phyloP scores from a whole-genome alignment of 2,329 filamentous ascomycete species.

The Fusarium foetens region DNA sequence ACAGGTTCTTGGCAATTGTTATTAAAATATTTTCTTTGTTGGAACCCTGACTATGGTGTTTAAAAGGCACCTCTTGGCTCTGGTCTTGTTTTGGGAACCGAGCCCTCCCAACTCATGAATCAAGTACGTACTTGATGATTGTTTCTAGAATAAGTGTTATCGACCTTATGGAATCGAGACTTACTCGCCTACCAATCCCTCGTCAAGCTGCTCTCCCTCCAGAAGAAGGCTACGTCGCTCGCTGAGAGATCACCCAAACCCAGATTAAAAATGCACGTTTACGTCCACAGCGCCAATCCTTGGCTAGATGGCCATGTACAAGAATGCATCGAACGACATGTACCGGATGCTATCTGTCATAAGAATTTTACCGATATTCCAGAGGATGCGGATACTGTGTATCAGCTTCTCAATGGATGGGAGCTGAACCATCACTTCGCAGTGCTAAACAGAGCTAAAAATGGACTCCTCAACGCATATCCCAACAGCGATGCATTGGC shows the following conservation, averaged over 20 bases:
- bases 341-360: constrained; percentile 45
- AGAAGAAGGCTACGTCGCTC: constrained; percentile 20
- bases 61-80: constrained; percentile 5
- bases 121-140: constrained; percentile 10
- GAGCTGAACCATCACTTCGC: constrained; percentile 49
- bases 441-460: constrained; percentile 44
- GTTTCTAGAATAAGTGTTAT: not conserved
- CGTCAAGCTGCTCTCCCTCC: constrained; percentile 34
- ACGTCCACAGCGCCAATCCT: constrained; percentile 34
- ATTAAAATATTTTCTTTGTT: not conserved
- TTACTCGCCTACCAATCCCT: not conserved
- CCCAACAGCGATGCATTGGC: constrained; percentile 53
- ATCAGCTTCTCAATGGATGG: constrained; percentile 52
- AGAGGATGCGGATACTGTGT: constrained; percentile 28
- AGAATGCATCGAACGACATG: constrained; percentile 44
- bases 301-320: constrained; percentile 50
- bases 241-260: not conserved
- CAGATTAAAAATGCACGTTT: constrained; percentile 33
- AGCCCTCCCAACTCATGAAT: not conserved
- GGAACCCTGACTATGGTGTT: not conserved
- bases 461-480: constrained; percentile 52
- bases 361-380: constrained; percentile 46
- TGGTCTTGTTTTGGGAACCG: not conserved
- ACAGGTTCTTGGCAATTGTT: constrained; percentile 10
- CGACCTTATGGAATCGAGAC: constrained; percentile 22